These are phyloP conservation scores for Dictyostelium gargantuum DNA, from an alignment of 208 protist species.

Conservation along the genomic window DNA sequence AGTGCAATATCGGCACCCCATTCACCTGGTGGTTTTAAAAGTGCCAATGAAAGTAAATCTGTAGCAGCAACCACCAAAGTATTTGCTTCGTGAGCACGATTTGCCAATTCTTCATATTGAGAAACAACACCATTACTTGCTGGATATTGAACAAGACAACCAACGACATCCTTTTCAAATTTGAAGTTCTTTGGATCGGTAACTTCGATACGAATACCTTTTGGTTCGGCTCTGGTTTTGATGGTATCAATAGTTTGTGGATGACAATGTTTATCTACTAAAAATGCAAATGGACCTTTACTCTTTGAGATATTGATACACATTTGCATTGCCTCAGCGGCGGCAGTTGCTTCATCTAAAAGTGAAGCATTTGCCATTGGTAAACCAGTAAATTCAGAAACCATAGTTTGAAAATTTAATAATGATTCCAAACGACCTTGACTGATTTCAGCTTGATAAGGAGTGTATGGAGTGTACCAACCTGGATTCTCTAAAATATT, in stretches of 20 bases:
- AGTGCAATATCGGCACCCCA: slow-evolving; percentile 95
- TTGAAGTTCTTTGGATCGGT: background rate
- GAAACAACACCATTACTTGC: slow-evolving; percentile 89
- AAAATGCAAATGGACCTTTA: slow-evolving; percentile 81
- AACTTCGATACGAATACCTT: background rate
- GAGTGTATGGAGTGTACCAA: slow-evolving; percentile 99
- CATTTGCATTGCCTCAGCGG: slow-evolving; percentile 90
- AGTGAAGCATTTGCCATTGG: slow-evolving; percentile 96
- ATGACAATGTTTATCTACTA: slow-evolving; percentile 82
- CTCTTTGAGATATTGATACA: slow-evolving; percentile 72
- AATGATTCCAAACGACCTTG: slow-evolving; percentile 97
- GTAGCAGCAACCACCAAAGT: slow-evolving; percentile 89
- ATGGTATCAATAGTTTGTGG: slow-evolving; percentile 89
- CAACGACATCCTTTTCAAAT: slow-evolving; percentile 79
- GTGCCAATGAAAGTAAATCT: slow-evolving; percentile 94
- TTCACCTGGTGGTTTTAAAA: slow-evolving; percentile 86
- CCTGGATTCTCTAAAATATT: slow-evolving; percentile 98
- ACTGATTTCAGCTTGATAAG: slow-evolving; percentile 95
- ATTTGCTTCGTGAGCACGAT: slow-evolving; percentile 76
- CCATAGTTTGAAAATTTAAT: slow-evolving; percentile 98
- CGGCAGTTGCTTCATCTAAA: slow-evolving; percentile 92
- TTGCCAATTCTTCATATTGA: slow-evolving; percentile 88
- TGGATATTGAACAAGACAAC: slow-evolving; percentile 95
- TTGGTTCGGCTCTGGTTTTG: slow-evolving; percentile 83
- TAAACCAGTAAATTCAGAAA: slow-evolving; percentile 95